Percentiles rank a stretch among this genome's conserved stretches.
phyloP scores from a whole-genome alignment of 169 alveolate species.

The Amoebophrya sp. region DNA sequence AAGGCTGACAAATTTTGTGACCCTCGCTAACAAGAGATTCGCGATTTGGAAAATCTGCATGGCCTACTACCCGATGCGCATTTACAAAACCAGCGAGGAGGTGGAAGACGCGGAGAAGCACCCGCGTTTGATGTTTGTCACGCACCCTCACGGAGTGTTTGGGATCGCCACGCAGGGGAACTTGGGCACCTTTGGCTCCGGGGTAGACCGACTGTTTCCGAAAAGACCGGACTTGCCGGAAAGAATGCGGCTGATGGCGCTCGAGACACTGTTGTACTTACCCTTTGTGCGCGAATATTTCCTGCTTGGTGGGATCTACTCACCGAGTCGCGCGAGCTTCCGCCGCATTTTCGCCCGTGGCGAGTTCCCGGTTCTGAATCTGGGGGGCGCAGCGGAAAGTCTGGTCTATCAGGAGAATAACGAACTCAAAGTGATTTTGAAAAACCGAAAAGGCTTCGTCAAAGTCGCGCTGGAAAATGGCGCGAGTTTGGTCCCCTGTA shows the following conservation, averaged over 20 bases:
- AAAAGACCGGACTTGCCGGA: background rate
- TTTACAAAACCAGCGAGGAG: background rate
- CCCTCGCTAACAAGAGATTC: background rate
- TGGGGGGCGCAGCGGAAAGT: background rate
- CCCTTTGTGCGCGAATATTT: background rate
- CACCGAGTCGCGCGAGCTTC: background rate
- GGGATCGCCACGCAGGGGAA: background rate
- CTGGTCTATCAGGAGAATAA: background rate
- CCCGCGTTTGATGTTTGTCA: too few relatives aligned
- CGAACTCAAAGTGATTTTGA: background rate
- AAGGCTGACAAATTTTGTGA: background rate
- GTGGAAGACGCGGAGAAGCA: too few relatives aligned
- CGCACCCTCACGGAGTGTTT: background rate
- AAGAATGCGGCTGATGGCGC: background rate
- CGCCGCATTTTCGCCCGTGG: background rate
- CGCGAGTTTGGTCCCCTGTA: background rate
- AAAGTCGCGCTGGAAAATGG: background rate
- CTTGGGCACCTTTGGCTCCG: background rate
- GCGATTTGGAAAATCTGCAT: background rate
- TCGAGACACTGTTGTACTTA: background rate
- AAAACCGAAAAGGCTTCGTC: background rate
- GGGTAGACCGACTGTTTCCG: background rate
- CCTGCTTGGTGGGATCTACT: background rate
- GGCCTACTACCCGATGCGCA: background rate
- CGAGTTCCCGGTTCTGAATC: background rate